Evolutionary conservation across 352 stramenopile species (phyloP), one percentile per base, ranked within the genome.

Genomic region (Phytophthora colocasiae): DNA sequence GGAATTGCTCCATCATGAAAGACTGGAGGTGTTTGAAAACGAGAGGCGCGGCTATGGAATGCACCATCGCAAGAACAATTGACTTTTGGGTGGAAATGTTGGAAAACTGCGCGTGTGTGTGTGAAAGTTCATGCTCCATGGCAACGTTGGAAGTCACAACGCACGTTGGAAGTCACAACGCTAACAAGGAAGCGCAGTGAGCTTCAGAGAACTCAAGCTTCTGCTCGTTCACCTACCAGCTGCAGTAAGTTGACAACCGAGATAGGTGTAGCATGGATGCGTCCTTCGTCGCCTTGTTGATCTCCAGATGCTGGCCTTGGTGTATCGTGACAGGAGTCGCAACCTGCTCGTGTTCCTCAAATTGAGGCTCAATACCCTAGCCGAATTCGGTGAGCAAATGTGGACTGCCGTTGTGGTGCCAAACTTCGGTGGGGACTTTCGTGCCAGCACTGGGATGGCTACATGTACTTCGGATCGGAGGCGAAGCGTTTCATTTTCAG

Each of bases 1-100:
- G 61, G 66, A 74, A 74, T 71, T 74, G 66, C 66, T 58, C 48
- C 11, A 44, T 45, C 52, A 49, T 61, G 39, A 66, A 47, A 40
- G 34, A 19, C 44, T 2, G 11, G 11, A 43, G 38, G 22, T 2
- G 14, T n/a, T 19, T 43, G 38, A 22, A 41, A 34, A 19, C 47
- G 32, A 14, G 31, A 12, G 31, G 46, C 47, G 49, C 45, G 56
- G 57, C 47, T 58, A 64, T 64, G 56, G 14, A 11, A 39, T 54
- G 58, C 51, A 57, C 57, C 57, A 65, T 58, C 58, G 48, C 47
- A 59, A 32, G 29, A 46, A 64, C 19, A 19, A 19, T 53, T 47
- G 46, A 48, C 15, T 40, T 66, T 63, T 36, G 22, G 52, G 32
- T 27, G 19, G 38, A 41, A 31, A 53, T 62, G 7, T 49, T 26